phyloP scores from a whole-genome alignment of 495 filamentous ascomycete genomes.

The Podospora appendiculata region DNA sequence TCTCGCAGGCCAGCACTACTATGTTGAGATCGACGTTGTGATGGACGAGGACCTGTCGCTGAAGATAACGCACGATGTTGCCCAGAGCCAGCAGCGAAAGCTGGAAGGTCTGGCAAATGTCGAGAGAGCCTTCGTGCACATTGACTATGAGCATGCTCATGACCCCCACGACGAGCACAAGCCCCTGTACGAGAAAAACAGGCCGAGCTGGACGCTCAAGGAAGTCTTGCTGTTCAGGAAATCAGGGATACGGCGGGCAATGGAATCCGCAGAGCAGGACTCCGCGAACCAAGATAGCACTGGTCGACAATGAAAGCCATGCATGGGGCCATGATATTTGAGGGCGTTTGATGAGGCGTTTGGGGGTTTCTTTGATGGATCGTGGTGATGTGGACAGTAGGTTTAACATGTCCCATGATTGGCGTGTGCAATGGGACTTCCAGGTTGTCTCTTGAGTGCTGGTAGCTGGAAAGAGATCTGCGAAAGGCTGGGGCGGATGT shows the following conservation, averaged over 20 bases:
- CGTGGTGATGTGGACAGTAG: not conserved
- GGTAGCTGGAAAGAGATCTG: no score
- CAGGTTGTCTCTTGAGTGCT: no score
- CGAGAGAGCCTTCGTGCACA: slow-evolving; percentile 50
- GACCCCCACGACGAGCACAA: slow-evolving; percentile 47
- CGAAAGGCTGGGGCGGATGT: no score
- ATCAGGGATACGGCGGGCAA: slow-evolving; percentile 16
- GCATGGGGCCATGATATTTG: no score
- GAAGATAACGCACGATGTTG: slow-evolving; percentile 47
- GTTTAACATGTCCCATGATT: not conserved
- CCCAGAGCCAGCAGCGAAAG: slow-evolving; percentile 45
- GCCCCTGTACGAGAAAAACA: slow-evolving; percentile 38
- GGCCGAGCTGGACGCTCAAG: slow-evolving; percentile 22
- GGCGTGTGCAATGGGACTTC: no score
- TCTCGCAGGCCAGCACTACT: slow-evolving; percentile 48
- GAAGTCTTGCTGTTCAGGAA: slow-evolving; percentile 33
- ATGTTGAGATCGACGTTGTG: slow-evolving; percentile 51
- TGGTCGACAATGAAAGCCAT: no score
- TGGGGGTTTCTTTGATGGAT: no score
- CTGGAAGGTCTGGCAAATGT: slow-evolving; percentile 46
- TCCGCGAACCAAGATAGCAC: no score
- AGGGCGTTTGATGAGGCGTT: no score
- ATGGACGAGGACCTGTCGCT: slow-evolving; percentile 44
- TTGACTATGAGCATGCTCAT: slow-evolving; percentile 45
- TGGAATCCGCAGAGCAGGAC: not conserved